phyloP scores from a whole-genome alignment of 306 rosid species.

The Acacia acuminata region DNA sequence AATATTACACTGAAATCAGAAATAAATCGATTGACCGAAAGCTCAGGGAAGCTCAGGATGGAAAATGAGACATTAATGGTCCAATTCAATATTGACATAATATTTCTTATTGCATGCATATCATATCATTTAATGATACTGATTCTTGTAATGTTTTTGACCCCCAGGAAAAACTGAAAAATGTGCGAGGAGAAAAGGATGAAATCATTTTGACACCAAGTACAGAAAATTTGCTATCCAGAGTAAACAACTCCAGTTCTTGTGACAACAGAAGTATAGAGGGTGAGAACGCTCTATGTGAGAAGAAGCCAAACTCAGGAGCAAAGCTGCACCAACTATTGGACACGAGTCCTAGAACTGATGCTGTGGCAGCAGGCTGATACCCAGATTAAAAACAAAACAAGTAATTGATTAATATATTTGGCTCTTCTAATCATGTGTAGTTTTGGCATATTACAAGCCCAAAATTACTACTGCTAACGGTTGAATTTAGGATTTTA shows the following conservation, averaged over 20 bases:
- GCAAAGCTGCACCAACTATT: slow-evolving; percentile 83
- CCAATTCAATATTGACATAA: slow-evolving; percentile 16
- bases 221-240: slow-evolving; percentile 72
- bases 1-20: slow-evolving; percentile 68
- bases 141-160: slow-evolving; percentile 20
- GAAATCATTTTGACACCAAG: slow-evolving; percentile 58
- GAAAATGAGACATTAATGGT: slow-evolving; percentile 76
- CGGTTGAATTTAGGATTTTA: slow-evolving; percentile 53
- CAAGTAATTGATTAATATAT: slow-evolving; percentile 16
- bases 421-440: slow-evolving; percentile 46
- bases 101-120: not conserved
- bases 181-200: slow-evolving; percentile 52
- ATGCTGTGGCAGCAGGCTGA: slow-evolving; percentile 89
- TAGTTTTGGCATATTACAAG: slow-evolving; percentile 97
- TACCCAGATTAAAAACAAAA: slow-evolving; percentile 3
- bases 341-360: slow-evolving; percentile 78
- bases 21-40: slow-evolving; percentile 56
- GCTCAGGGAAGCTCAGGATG: slow-evolving; percentile 61
- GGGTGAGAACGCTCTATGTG: slow-evolving; percentile 61
- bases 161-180: slow-evolving; percentile 74
- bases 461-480: slow-evolving; percentile 81
- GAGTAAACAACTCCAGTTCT: slow-evolving; percentile 64
- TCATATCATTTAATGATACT: not conserved
- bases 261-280: slow-evolving; percentile 39
- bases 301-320: slow-evolving; percentile 64